Evolutionary conservation across 2,329 filamentous ascomycete genomes (phyloP).

Genomic region (Graphilbum sp.): DNA sequence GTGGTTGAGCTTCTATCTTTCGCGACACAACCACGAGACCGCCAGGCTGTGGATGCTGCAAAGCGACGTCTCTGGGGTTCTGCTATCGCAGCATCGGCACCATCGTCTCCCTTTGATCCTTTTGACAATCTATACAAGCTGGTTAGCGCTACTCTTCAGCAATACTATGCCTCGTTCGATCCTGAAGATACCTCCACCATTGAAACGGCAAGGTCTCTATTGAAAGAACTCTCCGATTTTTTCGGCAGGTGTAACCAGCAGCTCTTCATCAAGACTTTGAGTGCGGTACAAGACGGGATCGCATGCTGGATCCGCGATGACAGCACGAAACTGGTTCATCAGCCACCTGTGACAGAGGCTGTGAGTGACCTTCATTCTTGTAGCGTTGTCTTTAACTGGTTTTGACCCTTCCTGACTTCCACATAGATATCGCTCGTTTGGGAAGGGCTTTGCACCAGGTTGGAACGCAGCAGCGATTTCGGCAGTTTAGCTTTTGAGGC

Average conservation of each 20-base stretch:
- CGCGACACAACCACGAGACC: conserved; percentile 40
- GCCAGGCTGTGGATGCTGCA: conserved; percentile 47
- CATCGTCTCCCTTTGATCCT: conserved; percentile 35
- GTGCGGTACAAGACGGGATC: conserved; percentile 45
- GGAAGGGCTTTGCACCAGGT: conserved; percentile 27
- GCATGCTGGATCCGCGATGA: conserved; percentile 47
- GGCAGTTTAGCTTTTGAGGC: conserved; percentile 29
- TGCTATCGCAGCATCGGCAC: conserved; percentile 19
- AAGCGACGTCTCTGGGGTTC: conserved; percentile 52
- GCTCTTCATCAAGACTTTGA: conserved; percentile 38
- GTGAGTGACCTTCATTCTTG: conserved; percentile 22
- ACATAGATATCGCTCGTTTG: conserved; percentile 31
- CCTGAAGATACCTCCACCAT: conserved; percentile 9
- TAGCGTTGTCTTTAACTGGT: too few relatives aligned
- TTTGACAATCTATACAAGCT: conserved; percentile 52
- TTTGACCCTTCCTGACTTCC: neutral
- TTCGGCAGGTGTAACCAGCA: conserved; percentile 25
- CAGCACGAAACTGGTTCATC: conserved; percentile 23
- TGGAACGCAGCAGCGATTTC: conserved; percentile 19
- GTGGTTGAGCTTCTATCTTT: conserved; percentile 26
- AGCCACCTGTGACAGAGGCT: conserved; percentile 21
- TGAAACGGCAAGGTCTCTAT: conserved; percentile 24
- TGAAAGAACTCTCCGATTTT: conserved; percentile 40
- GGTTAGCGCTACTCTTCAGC: conserved; percentile 32
- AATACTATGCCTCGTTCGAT: conserved; percentile 29